Evolutionary conservation across 164 flowering plant genomes (phyloP), one percentile per base, ranked within the genome.

Genomic region (Nymphaea colorata): DNA sequence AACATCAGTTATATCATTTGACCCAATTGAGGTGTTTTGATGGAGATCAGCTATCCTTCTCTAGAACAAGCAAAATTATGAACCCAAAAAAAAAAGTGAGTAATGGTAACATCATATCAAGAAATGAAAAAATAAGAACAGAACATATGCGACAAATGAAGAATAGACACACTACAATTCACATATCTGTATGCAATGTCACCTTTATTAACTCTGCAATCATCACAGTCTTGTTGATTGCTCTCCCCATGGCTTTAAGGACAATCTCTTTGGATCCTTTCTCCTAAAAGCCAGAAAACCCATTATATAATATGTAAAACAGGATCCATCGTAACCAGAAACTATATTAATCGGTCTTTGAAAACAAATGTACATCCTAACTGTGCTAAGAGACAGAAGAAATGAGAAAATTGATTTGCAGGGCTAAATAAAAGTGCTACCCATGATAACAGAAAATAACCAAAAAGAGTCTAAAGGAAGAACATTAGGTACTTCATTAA

Each of bases 211-310:
- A 64, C 60, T 86, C 90, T 51, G 75, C 80, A 70, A 86, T 84
- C 82, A 80, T 86, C 47, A 86, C 86, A 67, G 90, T 86, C 78
- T 86, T 86, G 75, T 82, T 82, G 62, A 86, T 86, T 4, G 90
- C 90, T 68, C 86, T 81, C 17, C 88, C 90, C 81, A 83, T 86
- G 6, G 88, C 90, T 68, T 86, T 86, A 43, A 86, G 76, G 43
- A 79, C 80, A 76, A 86, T 79, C 68, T 86, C 88, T 61, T 76
- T 53, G 5, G 85, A 77, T 0, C 82, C 86, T 71, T 81, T 86
- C 60, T 86, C 90, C 90, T 86, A 64, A 55, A 8, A 2, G 36
- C 36, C 36, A 25, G 36, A 25, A 67, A 36, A 66, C 2, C 62
- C 53, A 42, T 25, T 25, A 25, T 25, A 25, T 25, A 0, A 0